phyloP scores from a whole-genome alignment of 345 rosid species.

The Melastoma malabathricum region DNA sequence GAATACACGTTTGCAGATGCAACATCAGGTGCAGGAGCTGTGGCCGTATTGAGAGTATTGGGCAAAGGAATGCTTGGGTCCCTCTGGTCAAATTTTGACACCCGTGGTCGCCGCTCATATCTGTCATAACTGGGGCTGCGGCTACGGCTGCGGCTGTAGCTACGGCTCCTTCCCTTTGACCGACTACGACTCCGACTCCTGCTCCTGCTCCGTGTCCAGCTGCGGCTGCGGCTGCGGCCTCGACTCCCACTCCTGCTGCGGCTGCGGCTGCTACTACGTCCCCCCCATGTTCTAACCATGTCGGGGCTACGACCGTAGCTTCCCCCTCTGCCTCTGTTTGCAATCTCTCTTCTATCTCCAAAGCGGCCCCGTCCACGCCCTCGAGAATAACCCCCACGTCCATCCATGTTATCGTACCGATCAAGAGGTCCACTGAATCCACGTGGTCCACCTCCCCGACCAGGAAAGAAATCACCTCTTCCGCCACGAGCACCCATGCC shows the following conservation, averaged over 20 bases:
- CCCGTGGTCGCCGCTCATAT: constrained; percentile 22
- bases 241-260: constrained; percentile 28
- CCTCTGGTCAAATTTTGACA: constrained; percentile 12
- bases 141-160: constrained; percentile 16
- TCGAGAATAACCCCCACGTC: constrained; percentile 33
- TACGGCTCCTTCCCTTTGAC: constrained; percentile 28
- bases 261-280: constrained; percentile 38
- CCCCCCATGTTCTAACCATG: constrained; percentile 38
- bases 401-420: constrained; percentile 42
- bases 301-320: constrained; percentile 72
- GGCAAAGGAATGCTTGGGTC: constrained; percentile 12
- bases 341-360: constrained; percentile 53
- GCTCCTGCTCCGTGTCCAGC: constrained; percentile 30
- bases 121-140: constrained; percentile 35
- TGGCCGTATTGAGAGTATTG: constrained; percentile 12
- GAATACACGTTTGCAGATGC: constrained; percentile 9
- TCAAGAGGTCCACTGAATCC: constrained; percentile 56
- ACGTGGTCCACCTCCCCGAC: constrained; percentile 55
- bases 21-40: constrained; percentile 14
- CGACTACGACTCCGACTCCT: constrained; percentile 36
- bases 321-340: constrained; percentile 41
- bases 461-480: constrained; percentile 37
- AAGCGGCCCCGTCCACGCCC: constrained; percentile 64
- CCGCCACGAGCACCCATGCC: constrained; percentile 33
- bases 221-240: constrained; percentile 33